Conservation (phyloP, 1,284 basidiomycete genomes). For the Ustilago cynodontis region DNA sequence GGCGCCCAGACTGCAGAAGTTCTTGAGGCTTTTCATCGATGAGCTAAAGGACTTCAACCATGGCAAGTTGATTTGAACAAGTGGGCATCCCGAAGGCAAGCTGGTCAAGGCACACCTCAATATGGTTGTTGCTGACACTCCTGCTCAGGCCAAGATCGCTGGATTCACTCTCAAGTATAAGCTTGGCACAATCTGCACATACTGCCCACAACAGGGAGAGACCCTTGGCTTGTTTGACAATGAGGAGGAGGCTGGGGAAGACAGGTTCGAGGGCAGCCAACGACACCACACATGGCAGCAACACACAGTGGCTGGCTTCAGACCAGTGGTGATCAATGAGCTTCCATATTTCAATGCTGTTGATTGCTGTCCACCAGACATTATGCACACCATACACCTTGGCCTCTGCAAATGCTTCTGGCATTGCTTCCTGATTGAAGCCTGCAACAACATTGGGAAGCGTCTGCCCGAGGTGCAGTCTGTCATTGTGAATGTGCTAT, state of each 20-base stretch:
- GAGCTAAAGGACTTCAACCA: slow-evolving; percentile 1
- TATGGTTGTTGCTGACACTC: slow-evolving; percentile 9
- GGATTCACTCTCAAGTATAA: not conserved
- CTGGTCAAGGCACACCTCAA: slow-evolving; percentile 1
- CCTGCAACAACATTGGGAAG: slow-evolving; percentile 2
- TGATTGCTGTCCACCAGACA: not conserved
- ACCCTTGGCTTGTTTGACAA: too few species aligned
- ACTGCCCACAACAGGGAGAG: not conserved
- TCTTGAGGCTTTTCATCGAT: slow-evolving; percentile 2
- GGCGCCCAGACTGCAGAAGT: not conserved
- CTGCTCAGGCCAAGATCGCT: slow-evolving; percentile 7
- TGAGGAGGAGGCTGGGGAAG: too few species aligned
- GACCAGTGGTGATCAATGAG: slow-evolving; percentile 1
- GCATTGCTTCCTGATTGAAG: slow-evolving; percentile 5
- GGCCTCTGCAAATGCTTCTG: slow-evolving; percentile 22
- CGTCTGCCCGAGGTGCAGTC: not conserved
- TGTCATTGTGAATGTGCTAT: not conserved
- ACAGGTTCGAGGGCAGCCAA: too few species aligned
- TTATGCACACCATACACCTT: slow-evolving; percentile 17
- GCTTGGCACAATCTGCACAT: not conserved
- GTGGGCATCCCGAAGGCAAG: not conserved
- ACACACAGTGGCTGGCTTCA: too few species aligned
- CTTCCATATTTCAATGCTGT: slow-evolving; percentile 11
- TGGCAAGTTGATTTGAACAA: not conserved
- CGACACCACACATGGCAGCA: too few species aligned